Base-by-base conservation (phyloP, 345 rosid species). In the Microthlaspi erraticum region DNA sequence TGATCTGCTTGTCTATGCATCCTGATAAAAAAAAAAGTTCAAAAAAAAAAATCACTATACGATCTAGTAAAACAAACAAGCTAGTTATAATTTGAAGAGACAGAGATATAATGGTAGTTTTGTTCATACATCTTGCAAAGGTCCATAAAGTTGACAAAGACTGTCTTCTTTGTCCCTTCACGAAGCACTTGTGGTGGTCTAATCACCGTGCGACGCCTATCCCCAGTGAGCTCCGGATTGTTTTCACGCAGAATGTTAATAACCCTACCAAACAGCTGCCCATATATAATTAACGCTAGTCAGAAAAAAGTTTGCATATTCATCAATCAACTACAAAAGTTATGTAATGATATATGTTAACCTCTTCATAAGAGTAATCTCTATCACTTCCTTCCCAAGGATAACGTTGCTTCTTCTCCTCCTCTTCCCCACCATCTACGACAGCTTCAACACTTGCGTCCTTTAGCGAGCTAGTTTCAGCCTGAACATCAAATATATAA, bases 131-230 rank as follows among this genome's bases (percentile, higher is more conserved):
- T 86, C 75, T 80, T 90, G 88, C 98, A 93, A 54, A 90, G 88
- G 80, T 90, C 96, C 97, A 86, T 87, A 68, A 90, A 90, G 77
- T 93, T 90, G 77, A 86, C 96, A 70, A 93, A 87, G n/a, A 85
- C 85, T 10, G 96, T 90, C 78, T 90, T 93, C 91, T 87, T 93
- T 76, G 96, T 93, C 20, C 97, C 94, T 61, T 93, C 97, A 58
- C 88, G 93, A 62, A 88, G 94, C 58, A 93, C 94, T 77, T 93
- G 92, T 3, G 94, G 98, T 36, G 96, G 93, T 81, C 97, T 83
- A 92, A 91, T 87, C 44, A 89, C 91, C 50, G 94, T 93, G 72
- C 93, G 88, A 18, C 89, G 89, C 81, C 91, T 82, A 79, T 86
- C 87, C 42, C 94, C 94, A 3, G 88, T 89, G 68, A 89, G 91